A percentile compares a stretch with the other conserved stretches of the same genome.
These are phyloP conservation scores for Crithidia acanthocephali DNA, from an alignment of 208 protist species.

Conservation along the genomic window DNA sequence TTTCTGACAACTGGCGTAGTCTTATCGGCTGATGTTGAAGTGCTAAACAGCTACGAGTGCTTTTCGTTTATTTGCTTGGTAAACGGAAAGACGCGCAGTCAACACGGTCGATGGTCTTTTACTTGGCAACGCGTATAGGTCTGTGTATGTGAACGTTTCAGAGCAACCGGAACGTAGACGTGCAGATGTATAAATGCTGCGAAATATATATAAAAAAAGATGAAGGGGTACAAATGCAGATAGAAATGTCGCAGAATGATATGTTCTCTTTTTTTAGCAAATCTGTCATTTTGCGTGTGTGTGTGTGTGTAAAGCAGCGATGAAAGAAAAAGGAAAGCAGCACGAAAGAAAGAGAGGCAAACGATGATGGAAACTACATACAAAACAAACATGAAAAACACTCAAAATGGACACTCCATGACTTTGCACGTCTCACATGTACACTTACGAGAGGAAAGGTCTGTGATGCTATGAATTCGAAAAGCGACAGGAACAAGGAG, in stretches of 20 bases:
- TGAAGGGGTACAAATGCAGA: background rate
- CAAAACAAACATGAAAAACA: background rate
- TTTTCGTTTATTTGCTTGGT: background rate
- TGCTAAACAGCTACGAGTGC: background rate
- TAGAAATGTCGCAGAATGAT: background rate
- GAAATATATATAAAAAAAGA: background rate
- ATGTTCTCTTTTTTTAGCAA: background rate
- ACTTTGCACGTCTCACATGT: too few species aligned
- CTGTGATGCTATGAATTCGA: too few species aligned
- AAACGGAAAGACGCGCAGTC: background rate
- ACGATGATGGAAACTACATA: background rate
- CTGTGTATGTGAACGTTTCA: background rate
- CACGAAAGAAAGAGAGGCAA: too few species aligned
- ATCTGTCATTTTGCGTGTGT: background rate
- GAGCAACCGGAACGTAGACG: background rate
- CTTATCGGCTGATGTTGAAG: slow-evolving; percentile 1
- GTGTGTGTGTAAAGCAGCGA: background rate
- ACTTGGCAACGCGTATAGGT: slow-evolving; percentile 1
- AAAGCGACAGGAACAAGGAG: too few species aligned
- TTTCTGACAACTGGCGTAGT: background rate
- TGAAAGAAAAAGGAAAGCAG: background rate
- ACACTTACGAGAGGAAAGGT: too few species aligned
- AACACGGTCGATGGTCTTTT: background rate
- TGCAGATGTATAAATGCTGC: background rate
- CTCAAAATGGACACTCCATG: background rate